Evolutionary conservation across 805 yeast species (phyloP).

Genomic region (Kazachstania bromeliacearum): DNA sequence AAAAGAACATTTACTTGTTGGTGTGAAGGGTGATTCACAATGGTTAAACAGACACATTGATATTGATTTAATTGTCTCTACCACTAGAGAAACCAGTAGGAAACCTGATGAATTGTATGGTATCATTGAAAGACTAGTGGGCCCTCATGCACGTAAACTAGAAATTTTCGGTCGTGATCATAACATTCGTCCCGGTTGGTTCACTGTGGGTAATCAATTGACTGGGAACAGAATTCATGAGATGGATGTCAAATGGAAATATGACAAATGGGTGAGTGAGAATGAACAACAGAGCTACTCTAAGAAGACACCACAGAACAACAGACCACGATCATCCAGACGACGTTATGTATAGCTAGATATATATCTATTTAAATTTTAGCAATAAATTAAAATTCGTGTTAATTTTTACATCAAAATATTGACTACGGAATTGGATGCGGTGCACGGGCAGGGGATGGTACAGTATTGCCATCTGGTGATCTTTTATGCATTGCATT

Average conservation of each 20-base stretch:
- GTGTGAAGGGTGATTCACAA: constrained; percentile 67
- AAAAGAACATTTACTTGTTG: constrained; percentile 82
- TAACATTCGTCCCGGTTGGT: constrained; percentile 84
- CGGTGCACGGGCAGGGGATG: too few species aligned
- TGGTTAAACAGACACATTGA: constrained; percentile 66
- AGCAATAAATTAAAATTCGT: constrained; percentile 2
- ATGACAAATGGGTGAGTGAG: constrained; percentile 17
- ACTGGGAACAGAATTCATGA: constrained; percentile 51
- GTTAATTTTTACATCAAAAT: constrained; percentile 10
- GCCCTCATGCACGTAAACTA: constrained; percentile 63
- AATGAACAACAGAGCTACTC: not conserved
- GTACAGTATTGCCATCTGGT: too few species aligned
- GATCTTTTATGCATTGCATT: too few species aligned
- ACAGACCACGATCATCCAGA: too few species aligned
- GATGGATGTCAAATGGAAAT: constrained; percentile 41
- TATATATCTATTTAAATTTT: too few species aligned
- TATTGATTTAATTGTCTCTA: constrained; percentile 67
- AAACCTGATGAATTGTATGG: constrained; percentile 90
- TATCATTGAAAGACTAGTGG: constrained; percentile 76
- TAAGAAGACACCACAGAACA: not conserved
- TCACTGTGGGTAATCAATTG: constrained; percentile 76
- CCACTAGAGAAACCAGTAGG: constrained; percentile 79
- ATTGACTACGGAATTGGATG: too few species aligned
- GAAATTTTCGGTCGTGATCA: constrained; percentile 87
- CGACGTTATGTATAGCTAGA: too few species aligned